phyloP scores from a whole-genome alignment of 768 basidiomycete genomes.

The Mrakia hoshinonis region DNA sequence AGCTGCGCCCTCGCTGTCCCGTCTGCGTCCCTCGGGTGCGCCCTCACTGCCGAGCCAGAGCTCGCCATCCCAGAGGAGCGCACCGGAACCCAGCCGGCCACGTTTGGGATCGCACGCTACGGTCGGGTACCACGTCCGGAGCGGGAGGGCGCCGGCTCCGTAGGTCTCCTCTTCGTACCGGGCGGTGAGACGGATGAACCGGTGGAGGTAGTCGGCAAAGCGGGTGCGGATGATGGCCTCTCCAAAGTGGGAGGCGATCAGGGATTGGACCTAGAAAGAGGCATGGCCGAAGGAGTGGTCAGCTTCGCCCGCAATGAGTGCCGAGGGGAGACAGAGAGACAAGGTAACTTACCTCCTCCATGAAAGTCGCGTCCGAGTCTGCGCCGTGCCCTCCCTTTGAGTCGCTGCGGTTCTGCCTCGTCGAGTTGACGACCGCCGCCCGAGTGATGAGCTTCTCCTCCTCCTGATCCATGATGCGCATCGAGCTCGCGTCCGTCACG shows the following conservation, averaged over 20 bases:
- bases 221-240: constrained; percentile 78
- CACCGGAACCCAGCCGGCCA: constrained; percentile 39
- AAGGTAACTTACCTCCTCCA: constrained; percentile 12
- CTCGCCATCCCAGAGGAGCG: constrained; percentile 61
- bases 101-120: constrained; percentile 43
- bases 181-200: constrained; percentile 82
- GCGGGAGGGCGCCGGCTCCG: constrained; percentile 42
- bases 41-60: constrained; percentile 39
- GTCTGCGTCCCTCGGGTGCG: not conserved
- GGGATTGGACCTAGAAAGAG: constrained; percentile 57
- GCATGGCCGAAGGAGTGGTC: not conserved
- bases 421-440: not conserved
- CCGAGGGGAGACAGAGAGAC: not conserved
- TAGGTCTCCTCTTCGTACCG: constrained; percentile 76
- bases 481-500: constrained; percentile 3
- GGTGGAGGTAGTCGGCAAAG: constrained; percentile 76
- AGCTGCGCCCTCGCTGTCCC: constrained; percentile 12
- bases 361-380: constrained; percentile 20
- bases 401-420: constrained; percentile 4
- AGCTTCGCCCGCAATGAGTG: not conserved
- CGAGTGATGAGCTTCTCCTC: constrained; percentile 5
- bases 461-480: not conserved
- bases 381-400: not conserved
- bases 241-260: constrained; percentile 85
- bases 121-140: constrained; percentile 61